These are phyloP conservation scores for Rubia peregrina DNA, from an alignment of 305 asterid genomes.

Conservation along the genomic window DNA sequence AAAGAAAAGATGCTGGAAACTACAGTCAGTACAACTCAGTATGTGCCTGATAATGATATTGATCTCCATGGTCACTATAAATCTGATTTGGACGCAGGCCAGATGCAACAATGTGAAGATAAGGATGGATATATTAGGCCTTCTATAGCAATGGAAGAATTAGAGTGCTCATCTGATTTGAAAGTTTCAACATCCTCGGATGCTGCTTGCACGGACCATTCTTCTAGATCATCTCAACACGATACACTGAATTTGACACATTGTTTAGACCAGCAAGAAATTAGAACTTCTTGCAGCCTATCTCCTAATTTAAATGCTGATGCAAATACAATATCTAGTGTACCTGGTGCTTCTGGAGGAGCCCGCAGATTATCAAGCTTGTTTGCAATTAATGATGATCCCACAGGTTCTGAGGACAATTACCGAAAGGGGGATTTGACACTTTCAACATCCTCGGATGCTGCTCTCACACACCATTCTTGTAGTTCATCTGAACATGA, in stretches of 20 bases:
- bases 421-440: not conserved
- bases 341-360: not conserved
- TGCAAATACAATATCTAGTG: not conserved
- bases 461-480: slow-evolving; percentile 10
- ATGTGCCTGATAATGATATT: slow-evolving; percentile 4
- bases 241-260: not conserved
- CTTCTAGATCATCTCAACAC: slow-evolving; percentile 11
- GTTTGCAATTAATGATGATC: not conserved
- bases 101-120: not conserved
- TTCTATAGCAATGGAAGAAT: not conserved
- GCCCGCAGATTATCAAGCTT: not conserved
- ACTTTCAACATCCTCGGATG: slow-evolving; percentile 5
- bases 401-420: not conserved
- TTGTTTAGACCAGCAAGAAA: slow-evolving; percentile 11
- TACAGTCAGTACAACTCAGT: slow-evolving; percentile 8
- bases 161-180: slow-evolving; percentile 12
- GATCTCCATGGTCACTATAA: slow-evolving; percentile 9
- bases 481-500: slow-evolving; percentile 14
- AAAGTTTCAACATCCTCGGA: slow-evolving; percentile 2
- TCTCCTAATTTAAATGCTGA: not conserved
- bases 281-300: not conserved
- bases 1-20: slow-evolving; percentile 20
- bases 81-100: slow-evolving; percentile 3
- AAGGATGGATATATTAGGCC: slow-evolving; percentile 4
- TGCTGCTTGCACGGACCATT: slow-evolving; percentile 3